Percentiles rank a stretch among this genome's conserved stretches.
Conservation (phyloP, 1,284 basidiomycete species). For the Bondarzewia mesenterica region DNA sequence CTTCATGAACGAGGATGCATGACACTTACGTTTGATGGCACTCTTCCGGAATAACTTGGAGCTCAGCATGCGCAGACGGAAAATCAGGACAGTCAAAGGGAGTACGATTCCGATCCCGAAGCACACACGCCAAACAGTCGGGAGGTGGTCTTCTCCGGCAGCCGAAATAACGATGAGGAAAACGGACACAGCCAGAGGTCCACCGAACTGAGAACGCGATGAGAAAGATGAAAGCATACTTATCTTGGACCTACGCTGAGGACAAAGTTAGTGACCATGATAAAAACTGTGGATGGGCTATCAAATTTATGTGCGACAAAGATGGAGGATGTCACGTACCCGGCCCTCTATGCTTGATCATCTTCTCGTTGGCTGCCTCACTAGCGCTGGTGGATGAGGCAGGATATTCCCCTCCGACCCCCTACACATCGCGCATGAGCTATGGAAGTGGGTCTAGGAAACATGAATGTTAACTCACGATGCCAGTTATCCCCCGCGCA, state of each 20-base stretch:
- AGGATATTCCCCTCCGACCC: slow-evolving; percentile 75
- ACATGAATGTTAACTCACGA: slow-evolving; percentile 44
- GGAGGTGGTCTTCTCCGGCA: slow-evolving; percentile 54
- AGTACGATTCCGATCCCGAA: slow-evolving; percentile 67
- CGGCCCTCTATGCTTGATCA: slow-evolving; percentile 53
- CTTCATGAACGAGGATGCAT: no score
- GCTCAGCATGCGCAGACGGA: slow-evolving; percentile 67
- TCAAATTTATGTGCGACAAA: slow-evolving; percentile 1
- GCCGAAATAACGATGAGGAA: slow-evolving; percentile 69
- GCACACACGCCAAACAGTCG: slow-evolving; percentile 70
- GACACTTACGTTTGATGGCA: slow-evolving; percentile 57
- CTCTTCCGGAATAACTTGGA: slow-evolving; percentile 57
- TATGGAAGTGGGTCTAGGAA: slow-evolving; percentile 1
- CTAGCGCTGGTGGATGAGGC: slow-evolving; percentile 60
- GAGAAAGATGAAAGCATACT: slow-evolving; percentile 4
- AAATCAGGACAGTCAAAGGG: slow-evolving; percentile 64
- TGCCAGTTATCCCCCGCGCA: slow-evolving; percentile 63
- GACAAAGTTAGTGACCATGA: slow-evolving; percentile 71
- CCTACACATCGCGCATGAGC: slow-evolving; percentile 26
- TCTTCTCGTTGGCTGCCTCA: slow-evolving; percentile 70
- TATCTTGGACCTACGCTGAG: slow-evolving; percentile 33
- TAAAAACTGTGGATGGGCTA: slow-evolving; percentile 38
- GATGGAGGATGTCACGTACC: slow-evolving; percentile 22
- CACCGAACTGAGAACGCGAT: slow-evolving; percentile 44
- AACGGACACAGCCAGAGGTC: slow-evolving; percentile 60